These are phyloP conservation scores for Heracleum sosnowskyi DNA, from an alignment of 129 eudicot genomes.

Conservation along the genomic window DNA sequence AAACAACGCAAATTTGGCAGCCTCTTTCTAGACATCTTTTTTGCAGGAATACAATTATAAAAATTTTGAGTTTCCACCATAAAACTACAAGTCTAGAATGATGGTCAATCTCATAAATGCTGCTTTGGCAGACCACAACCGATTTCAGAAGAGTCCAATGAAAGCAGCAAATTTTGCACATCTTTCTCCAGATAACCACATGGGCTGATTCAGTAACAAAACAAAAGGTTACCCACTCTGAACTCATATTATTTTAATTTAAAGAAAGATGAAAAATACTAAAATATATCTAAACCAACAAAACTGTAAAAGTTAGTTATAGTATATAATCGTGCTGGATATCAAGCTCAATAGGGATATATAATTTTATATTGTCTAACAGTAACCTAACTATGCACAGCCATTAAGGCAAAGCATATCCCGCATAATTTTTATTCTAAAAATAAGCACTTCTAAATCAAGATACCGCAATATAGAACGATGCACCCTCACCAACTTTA, in stretches of 20 bases:
- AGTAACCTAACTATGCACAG: background rate
- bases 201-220: constrained; percentile 36
- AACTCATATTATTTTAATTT: constrained; percentile 46
- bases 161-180: constrained; percentile 40
- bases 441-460: background rate
- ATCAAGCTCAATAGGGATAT: background rate
- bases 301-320: background rate
- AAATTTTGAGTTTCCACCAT: constrained; percentile 4
- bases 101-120: constrained; percentile 13
- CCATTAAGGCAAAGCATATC: background rate
- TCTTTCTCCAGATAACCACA: constrained; percentile 55
- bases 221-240: constrained; percentile 46
- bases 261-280: constrained; percentile 13
- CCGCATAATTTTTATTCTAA: too few species aligned
- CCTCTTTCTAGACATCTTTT: constrained; percentile 14
- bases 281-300: too few species aligned
- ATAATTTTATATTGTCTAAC: background rate
- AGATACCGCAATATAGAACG: background rate
- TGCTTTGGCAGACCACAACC: constrained; percentile 30
- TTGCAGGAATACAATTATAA: constrained; percentile 9
- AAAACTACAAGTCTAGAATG: constrained; percentile 17
- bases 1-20: constrained; percentile 6
- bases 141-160: constrained; percentile 47
- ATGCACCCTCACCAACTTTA: background rate
- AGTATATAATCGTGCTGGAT: background rate